A percentile compares a stretch with the other conserved stretches of the same genome.
These are phyloP conservation scores for Cystofilobasidium ferigula DNA, from an alignment of 768 basidiomycete species.

Conservation along the genomic window DNA sequence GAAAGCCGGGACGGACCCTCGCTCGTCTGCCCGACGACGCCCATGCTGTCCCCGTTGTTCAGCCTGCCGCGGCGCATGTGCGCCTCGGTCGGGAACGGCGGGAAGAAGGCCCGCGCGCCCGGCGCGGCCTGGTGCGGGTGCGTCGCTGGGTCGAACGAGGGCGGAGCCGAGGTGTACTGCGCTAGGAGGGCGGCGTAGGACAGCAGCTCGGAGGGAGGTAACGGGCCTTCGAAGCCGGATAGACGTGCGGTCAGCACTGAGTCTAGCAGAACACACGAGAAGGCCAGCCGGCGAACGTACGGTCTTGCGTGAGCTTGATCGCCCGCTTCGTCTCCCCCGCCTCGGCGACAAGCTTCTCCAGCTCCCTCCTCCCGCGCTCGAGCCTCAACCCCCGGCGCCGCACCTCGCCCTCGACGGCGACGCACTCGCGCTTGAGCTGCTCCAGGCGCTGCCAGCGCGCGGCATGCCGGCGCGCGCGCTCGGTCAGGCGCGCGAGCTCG, in stretches of 20 bases:
- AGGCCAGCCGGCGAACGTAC: not conserved
- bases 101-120: constrained; percentile 10
- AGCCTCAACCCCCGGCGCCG: not conserved
- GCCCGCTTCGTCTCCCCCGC: not conserved
- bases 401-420: constrained; percentile 6
- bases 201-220: constrained; percentile 8
- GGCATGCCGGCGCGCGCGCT: constrained; percentile 15
- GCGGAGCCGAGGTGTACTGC: constrained; percentile 24
- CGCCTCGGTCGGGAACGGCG: constrained; percentile 25
- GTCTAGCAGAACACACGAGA: not conserved
- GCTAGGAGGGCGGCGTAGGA: constrained; percentile 20
- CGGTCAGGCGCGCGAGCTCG: constrained; percentile 8
- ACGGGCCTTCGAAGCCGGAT: not conserved
- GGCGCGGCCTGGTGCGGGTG: not conserved
- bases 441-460: constrained; percentile 15
- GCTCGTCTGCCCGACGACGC: constrained; percentile 13
- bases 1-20: not conserved
- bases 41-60: constrained; percentile 6
- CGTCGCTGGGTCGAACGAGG: constrained; percentile 14
- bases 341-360: constrained; percentile 9
- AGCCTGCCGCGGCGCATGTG: constrained; percentile 22
- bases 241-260: not conserved
- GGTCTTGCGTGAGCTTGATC: not conserved
- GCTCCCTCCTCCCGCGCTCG: constrained; percentile 3
- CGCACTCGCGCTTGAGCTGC: constrained; percentile 12